phyloP scores from a whole-genome alignment of 1,284 basidiomycete species.

The Malassezia equina region DNA sequence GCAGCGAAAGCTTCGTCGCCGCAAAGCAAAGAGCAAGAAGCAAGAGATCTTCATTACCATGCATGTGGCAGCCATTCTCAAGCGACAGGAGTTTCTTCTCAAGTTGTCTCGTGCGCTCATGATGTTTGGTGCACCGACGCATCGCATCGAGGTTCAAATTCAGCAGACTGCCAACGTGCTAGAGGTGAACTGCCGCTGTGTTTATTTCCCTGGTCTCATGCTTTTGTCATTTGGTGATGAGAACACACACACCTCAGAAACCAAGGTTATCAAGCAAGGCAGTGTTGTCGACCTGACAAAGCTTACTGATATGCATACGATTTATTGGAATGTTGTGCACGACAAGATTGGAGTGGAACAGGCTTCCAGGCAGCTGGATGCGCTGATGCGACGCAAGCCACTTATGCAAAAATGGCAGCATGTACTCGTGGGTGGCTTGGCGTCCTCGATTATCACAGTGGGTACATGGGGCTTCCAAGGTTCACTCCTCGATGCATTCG shows the following conservation, averaged over 20 bases:
- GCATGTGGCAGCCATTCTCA: slow-evolving; percentile 75
- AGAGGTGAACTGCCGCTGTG: slow-evolving; percentile 69
- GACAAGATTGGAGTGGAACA: slow-evolving; percentile 72
- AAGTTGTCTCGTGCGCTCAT: slow-evolving; percentile 81
- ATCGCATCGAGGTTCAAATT: slow-evolving; percentile 76
- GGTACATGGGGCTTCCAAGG: slow-evolving; percentile 54
- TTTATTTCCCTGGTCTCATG: slow-evolving; percentile 77
- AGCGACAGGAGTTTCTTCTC: slow-evolving; percentile 77
- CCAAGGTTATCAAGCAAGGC: slow-evolving; percentile 55
- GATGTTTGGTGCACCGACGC: slow-evolving; percentile 89
- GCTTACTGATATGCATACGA: slow-evolving; percentile 60
- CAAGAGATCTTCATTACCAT: slow-evolving; percentile 59
- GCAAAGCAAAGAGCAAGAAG: slow-evolving; percentile 40
- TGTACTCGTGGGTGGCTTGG: slow-evolving; percentile 68
- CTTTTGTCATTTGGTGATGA: slow-evolving; percentile 57
- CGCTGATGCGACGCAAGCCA: slow-evolving; percentile 59
- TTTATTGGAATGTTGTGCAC: slow-evolving; percentile 82
- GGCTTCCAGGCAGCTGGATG: slow-evolving; percentile 63
- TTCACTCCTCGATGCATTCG: slow-evolving; percentile 68
- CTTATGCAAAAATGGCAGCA: slow-evolving; percentile 51
- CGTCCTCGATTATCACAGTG: slow-evolving; percentile 61
- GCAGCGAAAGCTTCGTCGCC: slow-evolving; percentile 42
- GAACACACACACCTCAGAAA: slow-evolving; percentile 70
- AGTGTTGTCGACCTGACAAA: slow-evolving; percentile 40
- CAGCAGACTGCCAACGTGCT: slow-evolving; percentile 74